These are phyloP conservation scores for Colletotrichum simmondsii DNA, from an alignment of 2,329 filamentous ascomycete species.

Conservation along the genomic window DNA sequence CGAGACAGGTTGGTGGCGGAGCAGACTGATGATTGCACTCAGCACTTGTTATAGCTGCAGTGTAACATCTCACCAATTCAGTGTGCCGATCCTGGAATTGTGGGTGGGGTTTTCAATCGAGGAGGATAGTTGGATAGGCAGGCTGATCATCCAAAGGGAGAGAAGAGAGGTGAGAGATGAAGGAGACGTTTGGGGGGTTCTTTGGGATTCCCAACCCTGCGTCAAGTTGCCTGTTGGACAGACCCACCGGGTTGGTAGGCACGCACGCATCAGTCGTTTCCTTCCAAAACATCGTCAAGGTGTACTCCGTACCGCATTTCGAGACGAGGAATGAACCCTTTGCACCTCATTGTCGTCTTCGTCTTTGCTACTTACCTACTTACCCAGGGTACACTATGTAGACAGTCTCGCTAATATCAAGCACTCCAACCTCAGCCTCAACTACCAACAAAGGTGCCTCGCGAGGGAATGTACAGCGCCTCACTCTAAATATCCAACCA, in stretches of 20 bases:
- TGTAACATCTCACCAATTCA: conserved; percentile 1
- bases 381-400: too few relatives aligned
- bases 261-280: background rate
- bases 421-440: background rate
- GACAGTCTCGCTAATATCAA: background rate
- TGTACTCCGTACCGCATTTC: background rate
- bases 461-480: background rate
- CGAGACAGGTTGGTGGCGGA: conserved; percentile 4
- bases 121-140: background rate
- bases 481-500: background rate
- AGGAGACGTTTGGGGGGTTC: background rate
- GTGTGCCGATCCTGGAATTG: background rate
- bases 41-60: background rate
- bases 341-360: background rate
- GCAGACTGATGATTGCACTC: background rate
- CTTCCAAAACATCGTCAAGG: background rate
- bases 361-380: background rate
- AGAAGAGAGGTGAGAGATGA: background rate
- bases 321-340: background rate
- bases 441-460: background rate
- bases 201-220: conserved; percentile 9
- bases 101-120: background rate
- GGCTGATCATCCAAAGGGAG: conserved; percentile 13
- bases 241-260: background rate
- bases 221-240: background rate